Evolutionary conservation across 2,329 filamentous ascomycete species (phyloP), one percentile per base, ranked within the genome.

Genomic region (Beauveria sp.): DNA sequence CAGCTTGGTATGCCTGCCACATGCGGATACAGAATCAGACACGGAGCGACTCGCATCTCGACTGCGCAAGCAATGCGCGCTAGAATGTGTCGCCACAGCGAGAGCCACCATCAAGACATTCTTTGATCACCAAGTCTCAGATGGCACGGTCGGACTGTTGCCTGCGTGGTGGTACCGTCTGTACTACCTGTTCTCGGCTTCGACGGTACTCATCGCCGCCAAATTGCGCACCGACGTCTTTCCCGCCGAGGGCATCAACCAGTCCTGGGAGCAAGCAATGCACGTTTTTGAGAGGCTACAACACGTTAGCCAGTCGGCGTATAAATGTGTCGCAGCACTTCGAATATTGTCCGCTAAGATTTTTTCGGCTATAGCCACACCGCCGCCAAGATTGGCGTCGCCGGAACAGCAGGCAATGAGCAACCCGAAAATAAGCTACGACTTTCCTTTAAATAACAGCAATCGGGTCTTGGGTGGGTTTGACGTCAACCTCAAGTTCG

Each of bases 81-180:
- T 69, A 3, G 66, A 74, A 4, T 76, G 74, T 58, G 70, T 75
- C 4, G 66, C 67, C 0, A 73, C 68, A 0, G 70, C 74, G 0
- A 70, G 73, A 20, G 66, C 66, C 1, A 69, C 74, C 9, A 73
- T 76, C 14, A 59, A 68, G 0, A 64, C 67, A 1, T 66, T 75
- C 1, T 64, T 69, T 1, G 58, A 69, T 14, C 67, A 73, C 46
- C 71, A 72, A n/a, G 63, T 65, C 0, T 62, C 65, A 6, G 70
- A 76, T 7, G 68, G 66, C 5, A 72, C 70, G 0, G 66, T 74
- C 1, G 72, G 72, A 0, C 64, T 75, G 0, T 64, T 76, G 0
- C 74, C 73, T 2, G 72, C 73, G 0, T 76, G 74, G 74, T 75
- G 74, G 74, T 75, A 76, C 48, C 66, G 73, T 1, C 67, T 76